Evolutionary conservation across 257 asterid species (phyloP), one percentile per base, ranked within the genome.

Genomic region (Przewalskia tangutica): DNA sequence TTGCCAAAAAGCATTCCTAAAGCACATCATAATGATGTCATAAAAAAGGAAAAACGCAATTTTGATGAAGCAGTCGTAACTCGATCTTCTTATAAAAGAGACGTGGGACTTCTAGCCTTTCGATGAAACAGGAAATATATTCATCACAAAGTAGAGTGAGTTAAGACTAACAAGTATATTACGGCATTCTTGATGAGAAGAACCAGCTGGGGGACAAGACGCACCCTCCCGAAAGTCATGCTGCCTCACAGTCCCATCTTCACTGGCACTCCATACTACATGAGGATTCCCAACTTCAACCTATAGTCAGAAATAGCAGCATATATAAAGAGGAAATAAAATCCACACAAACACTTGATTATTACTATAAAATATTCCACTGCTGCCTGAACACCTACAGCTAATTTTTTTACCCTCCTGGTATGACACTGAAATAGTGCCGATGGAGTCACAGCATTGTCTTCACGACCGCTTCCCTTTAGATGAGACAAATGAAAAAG

Each of bases 231-330:
- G 98, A 76, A 96, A 88, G 82, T 96, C 99, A 86, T 96, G 97
- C 89, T 96, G 99, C 92, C 99, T 90, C 86, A 96, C 84, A 44
- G 99, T 96, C 83, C 99, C 99, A 89, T 96, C 99, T 93, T 96
- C 99, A 89, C 99, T 96, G 50, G 99, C 99, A 93, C 99, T 96
- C 98, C 98, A 96, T 65, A 94, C 99, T 82, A 96, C 83, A 92
- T 94, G 92, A 48, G 98, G 99, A 84, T 94, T 96, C 86, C 99
- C 99, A 48, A 85, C 86, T 89, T 96, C 99, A 81, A 96, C 99
- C 99, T 96, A 85, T 56, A 85, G 82, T 51, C 81, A 27, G 66
- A 80, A 77, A 44, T 16, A 65, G 18, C 59, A 54, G 79, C 77
- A 83, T 77, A 27, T 58, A 58, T 27, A 77, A 7, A 7, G 50